Base-by-base conservation (phyloP, 257 asterid species). In the Petrea volubilis region DNA sequence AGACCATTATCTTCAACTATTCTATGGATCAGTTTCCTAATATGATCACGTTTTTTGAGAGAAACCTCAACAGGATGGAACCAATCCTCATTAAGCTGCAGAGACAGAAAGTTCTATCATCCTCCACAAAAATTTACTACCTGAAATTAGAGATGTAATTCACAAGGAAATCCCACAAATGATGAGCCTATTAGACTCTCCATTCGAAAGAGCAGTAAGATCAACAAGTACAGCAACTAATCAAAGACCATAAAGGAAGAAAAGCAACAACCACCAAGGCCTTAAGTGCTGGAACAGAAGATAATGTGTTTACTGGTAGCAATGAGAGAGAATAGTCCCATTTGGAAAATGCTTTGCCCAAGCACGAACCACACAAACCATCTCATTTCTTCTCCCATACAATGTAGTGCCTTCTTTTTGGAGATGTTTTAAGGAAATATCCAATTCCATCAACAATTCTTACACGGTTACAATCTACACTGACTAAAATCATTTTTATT, bases 21-120 rank as follows among this genome's bases (percentile, higher is more conserved):
- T 64, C 67, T 81, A 64, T 73, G 65, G 31, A 93, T 86, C 78
- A 93, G 34, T 58, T 85, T 84, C 71, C 77, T 82, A 74, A 93
- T 83, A 36, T 79, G 81, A 58, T 74, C 78, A 34, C 98, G 97
- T 76, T 90, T 85, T 46, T 75, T 87, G 53, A 80, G 82, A 14
- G 95, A 86, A 68, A 90, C 98, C 80, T 90, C 97, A 50, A 84
- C 90, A 41, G 97, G 90, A 68, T 75, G 78, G 75, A 93, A 93
- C 97, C 97, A 93, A 51, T 82, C 78, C 80, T 80, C 31, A 38
- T 80, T 81, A 72, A 87, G 89, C 98, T 93, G 94, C 82, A 87
- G 78, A 68, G 18, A 71, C 27, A 43, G 47, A 72, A 33, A 59
- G 50, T 28, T 53, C 25, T 53, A 38, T 31, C 21, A 34, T 29